These are phyloP conservation scores for Ustilago esculenta DNA, from an alignment of 1,284 basidiomycete genomes.

Conservation along the genomic window DNA sequence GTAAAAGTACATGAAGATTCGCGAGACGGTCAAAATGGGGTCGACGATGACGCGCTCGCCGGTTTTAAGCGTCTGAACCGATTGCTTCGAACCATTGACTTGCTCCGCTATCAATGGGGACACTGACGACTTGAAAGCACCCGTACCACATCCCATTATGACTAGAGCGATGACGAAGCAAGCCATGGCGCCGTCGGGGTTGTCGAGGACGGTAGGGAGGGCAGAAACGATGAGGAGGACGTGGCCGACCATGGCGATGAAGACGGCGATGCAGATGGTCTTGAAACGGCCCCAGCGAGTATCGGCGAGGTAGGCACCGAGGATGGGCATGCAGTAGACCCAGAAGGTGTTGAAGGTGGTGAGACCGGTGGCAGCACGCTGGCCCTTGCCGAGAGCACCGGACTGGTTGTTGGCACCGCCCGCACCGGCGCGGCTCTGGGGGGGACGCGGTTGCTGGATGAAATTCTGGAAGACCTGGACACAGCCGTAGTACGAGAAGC, in stretches of 20 bases:
- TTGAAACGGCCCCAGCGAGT: constrained; percentile 70
- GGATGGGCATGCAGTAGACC: constrained; percentile 61
- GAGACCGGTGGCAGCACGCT: constrained; percentile 61
- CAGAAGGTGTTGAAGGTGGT: constrained; percentile 65
- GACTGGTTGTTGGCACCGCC: constrained; percentile 50
- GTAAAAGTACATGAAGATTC: constrained; percentile 66
- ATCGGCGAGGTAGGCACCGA: constrained; percentile 68
- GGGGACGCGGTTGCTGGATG: constrained; percentile 58
- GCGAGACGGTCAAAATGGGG: constrained; percentile 74
- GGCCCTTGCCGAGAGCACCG: constrained; percentile 63
- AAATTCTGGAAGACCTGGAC: constrained; percentile 64
- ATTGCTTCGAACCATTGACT: constrained; percentile 55
- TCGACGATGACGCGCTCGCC: constrained; percentile 85
- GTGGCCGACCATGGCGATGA: constrained; percentile 71
- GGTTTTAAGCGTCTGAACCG: constrained; percentile 68
- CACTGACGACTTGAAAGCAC: constrained; percentile 76
- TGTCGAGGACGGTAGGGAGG: constrained; percentile 76
- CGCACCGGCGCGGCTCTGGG: constrained; percentile 51
- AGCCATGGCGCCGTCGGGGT: constrained; percentile 72
- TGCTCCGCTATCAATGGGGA: constrained; percentile 70
- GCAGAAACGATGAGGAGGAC: constrained; percentile 78
- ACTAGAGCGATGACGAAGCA: constrained; percentile 71
- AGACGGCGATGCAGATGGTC: constrained; percentile 68
- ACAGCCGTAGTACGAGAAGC: constrained; percentile 65
- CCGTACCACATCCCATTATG: constrained; percentile 72